Evolutionary conservation across 2,329 filamentous ascomycete genomes (phyloP).

Genomic region (Eurotiales sp.): DNA sequence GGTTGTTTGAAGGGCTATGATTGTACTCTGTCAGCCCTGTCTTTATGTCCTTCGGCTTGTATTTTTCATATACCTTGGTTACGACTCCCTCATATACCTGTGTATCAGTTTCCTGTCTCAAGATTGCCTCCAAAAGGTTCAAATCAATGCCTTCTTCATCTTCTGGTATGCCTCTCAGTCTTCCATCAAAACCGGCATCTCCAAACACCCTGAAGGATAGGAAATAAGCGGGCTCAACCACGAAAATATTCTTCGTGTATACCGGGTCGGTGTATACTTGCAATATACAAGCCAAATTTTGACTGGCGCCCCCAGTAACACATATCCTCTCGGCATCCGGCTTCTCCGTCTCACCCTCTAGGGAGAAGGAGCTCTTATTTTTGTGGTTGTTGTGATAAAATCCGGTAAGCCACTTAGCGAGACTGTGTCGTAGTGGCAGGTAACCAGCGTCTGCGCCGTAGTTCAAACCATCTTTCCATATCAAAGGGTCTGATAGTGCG

Average conservation of each 20-base stretch:
- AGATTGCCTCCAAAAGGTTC: neutral
- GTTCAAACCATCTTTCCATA: conserved; percentile 1
- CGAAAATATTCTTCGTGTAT: conserved; percentile 1
- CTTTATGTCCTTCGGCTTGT: neutral
- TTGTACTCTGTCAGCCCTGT: neutral
- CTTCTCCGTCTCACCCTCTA: neutral
- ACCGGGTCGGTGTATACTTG: conserved; percentile 1
- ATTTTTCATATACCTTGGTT: too few relatives aligned
- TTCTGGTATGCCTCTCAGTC: conserved; percentile 4
- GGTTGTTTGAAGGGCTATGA: conserved; percentile 1
- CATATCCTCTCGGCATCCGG: conserved; percentile 6
- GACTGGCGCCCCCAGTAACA: conserved; percentile 4
- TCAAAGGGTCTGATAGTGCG: neutral
- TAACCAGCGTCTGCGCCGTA: conserved; percentile 3
- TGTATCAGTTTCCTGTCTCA: neutral
- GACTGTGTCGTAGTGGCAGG: neutral
- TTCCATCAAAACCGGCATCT: conserved; percentile 6
- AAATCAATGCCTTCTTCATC: conserved; percentile 4
- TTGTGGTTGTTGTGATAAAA: conserved; percentile 3
- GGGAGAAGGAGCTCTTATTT: too few relatives aligned
- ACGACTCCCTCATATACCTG: neutral
- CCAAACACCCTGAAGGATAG: conserved; percentile 3
- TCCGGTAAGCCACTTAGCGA: conserved; percentile 2
- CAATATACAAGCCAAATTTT: conserved; percentile 1
- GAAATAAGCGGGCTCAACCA: conserved; percentile 3